Evolutionary conservation across 2,329 filamentous ascomycete genomes (phyloP).

Genomic region (Aspergillus sp.): DNA sequence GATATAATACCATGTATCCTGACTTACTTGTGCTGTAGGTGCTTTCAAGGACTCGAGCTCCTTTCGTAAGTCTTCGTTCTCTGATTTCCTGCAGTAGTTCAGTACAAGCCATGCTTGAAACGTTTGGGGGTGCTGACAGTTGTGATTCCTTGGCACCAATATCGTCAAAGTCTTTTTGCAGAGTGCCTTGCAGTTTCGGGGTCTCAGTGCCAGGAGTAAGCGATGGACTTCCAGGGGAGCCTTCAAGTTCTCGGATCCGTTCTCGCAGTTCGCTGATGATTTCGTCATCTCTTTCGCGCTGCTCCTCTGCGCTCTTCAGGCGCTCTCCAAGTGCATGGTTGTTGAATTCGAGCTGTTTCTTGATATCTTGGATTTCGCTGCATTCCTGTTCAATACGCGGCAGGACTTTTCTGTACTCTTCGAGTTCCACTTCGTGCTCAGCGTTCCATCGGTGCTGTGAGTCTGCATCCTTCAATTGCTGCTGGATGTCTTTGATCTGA

Average conservation of each 20-base stretch:
- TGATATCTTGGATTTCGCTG: conserved; percentile 40
- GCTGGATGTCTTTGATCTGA: conserved; percentile 40
- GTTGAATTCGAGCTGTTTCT: conserved; percentile 42
- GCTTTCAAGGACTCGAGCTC: conserved; percentile 28
- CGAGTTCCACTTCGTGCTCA: conserved; percentile 34
- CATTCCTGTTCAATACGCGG: conserved; percentile 42
- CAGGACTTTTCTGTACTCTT: conserved; percentile 39
- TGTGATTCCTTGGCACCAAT: conserved; percentile 33
- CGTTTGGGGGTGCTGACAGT: conserved; percentile 21
- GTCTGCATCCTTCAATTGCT: conserved; percentile 40
- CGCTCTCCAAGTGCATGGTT: conserved; percentile 40
- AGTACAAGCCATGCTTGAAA: conserved; percentile 7
- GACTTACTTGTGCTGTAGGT: conserved; percentile 13
- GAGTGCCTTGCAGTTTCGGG: conserved; percentile 31
- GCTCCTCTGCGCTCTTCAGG: conserved; percentile 36
- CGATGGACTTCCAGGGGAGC: conserved; percentile 31
- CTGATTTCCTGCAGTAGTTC: conserved; percentile 28
- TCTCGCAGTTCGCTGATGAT: conserved; percentile 36
- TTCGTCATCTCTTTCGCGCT: conserved; percentile 34
- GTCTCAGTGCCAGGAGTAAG: conserved; percentile 31
- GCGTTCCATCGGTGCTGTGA: conserved; percentile 33
- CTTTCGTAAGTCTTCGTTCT: conserved; percentile 33
- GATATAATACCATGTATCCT: not conserved
- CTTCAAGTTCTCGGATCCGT: conserved; percentile 36
- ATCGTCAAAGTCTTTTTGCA: conserved; percentile 37